Evolutionary conservation across 352 stramenopile genomes (phyloP).

Genomic region (Pythium vanterpoolii): DNA sequence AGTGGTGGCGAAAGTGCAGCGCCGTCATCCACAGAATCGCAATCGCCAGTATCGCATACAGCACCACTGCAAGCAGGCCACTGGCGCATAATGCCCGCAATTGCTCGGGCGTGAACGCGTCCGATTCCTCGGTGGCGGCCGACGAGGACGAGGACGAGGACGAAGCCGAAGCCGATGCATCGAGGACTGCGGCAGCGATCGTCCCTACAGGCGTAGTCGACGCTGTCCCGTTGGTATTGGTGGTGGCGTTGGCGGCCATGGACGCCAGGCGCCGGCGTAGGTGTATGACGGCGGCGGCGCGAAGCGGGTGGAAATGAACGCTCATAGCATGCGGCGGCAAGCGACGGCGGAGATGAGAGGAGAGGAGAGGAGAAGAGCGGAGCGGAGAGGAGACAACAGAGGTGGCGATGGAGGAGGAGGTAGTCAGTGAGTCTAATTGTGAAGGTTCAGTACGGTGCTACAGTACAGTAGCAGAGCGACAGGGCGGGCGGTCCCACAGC

Average conservation of each 20-base stretch:
- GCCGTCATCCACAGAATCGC: constrained; percentile 62
- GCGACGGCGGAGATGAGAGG: too few relatives aligned
- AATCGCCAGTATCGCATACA: constrained; percentile 59
- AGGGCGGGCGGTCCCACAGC: background rate
- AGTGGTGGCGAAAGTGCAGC: constrained; percentile 58
- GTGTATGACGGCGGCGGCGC: constrained; percentile 6
- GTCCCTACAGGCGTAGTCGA: too few relatives aligned
- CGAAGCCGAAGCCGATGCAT: background rate
- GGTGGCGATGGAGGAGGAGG: background rate
- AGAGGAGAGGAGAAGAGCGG: too few relatives aligned
- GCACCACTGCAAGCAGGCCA: constrained; percentile 50
- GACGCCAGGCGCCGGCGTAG: constrained; percentile 19
- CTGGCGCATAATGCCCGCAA: constrained; percentile 47
- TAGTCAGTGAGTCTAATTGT: background rate
- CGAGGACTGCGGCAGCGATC: background rate
- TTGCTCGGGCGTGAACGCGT: constrained; percentile 32
- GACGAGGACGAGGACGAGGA: background rate
- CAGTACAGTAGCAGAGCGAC: background rate
- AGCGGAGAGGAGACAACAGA: too few relatives aligned
- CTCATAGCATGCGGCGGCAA: background rate
- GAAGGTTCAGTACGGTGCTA: too few relatives aligned
- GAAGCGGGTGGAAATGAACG: background rate
- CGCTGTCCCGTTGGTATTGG: background rate
- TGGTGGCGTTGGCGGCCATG: constrained; percentile 1
- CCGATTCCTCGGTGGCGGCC: background rate